Base-by-base conservation (phyloP, 164 flowering plant species). In the Stephania yunnanensis region DNA sequence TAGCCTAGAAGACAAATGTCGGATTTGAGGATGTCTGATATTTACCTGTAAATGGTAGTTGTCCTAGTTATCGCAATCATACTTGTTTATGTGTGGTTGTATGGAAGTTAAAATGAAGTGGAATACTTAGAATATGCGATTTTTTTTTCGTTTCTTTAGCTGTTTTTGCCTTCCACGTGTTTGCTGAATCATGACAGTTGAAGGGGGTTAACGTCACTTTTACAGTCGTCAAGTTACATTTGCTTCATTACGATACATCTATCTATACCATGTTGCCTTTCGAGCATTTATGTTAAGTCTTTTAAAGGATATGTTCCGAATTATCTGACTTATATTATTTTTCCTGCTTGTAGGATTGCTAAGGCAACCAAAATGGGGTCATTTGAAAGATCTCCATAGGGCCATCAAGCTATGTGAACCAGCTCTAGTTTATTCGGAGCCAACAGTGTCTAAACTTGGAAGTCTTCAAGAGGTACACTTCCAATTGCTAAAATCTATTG, bases 291-390 rank as follows among this genome's bases (percentile, higher is more conserved):
- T 48, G 30, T 70, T 74, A 10, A 46, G 36, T 1, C 44, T 8
- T 22, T 45, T 58, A 36, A 69, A 70, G 63, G 46, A 13, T 29
- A 29, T 25, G 31, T 46, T 76, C 8, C 11, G 58, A 9, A 7
- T 17, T 46, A 46, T 46, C 67, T 72, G 65, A 10, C 30, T 48
- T 36, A 19, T 72, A 19, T 78, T 65, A 17, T 76, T 6, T 31
- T n/a, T 78, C 22, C 29, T 76, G 25, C 53, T 52, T 70, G 50
- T 76, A 94, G 98, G 98, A 75, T 76, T 92, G 31, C 72, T 79
- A 30, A 90, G 88, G 75, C 86, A 94, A 70, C 97, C 97, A 69
- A 94, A 94, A 83, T 94, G 84, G 82, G 87, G 97, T 12, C 98
- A 94, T 80, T 81, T 94, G 87, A 89, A 85, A 79, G 89, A 92